Percentiles rank a stretch among this genome's conserved stretches.
Evolutionary conservation across 352 stramenopile species (phyloP).

Genomic region (Phytophthora idaei): DNA sequence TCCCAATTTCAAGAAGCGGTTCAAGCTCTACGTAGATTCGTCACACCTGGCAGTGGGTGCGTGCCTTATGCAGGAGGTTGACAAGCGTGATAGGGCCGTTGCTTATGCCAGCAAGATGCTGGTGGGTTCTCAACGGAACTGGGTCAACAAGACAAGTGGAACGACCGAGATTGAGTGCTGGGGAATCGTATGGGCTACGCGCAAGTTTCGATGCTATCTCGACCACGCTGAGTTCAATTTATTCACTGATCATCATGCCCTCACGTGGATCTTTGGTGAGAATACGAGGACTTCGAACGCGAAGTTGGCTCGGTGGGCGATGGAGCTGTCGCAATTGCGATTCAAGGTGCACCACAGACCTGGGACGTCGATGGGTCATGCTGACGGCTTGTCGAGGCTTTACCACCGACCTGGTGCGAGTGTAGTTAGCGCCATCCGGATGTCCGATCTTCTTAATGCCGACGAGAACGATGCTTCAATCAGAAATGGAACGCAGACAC

Average conservation of each 20-base stretch:
- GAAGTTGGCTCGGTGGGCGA: background rate
- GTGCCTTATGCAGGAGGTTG: background rate
- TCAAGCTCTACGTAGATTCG: background rate
- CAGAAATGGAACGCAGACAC: too few relatives aligned
- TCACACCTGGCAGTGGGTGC: background rate
- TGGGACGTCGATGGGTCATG: background rate
- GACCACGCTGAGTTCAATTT: background rate
- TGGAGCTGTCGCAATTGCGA: background rate
- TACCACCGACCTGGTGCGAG: too few relatives aligned
- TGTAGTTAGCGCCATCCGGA: background rate
- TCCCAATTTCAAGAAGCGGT: background rate
- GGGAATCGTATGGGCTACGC: constrained; percentile 1
- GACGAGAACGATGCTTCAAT: too few relatives aligned
- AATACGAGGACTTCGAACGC: background rate
- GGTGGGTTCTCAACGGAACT: background rate
- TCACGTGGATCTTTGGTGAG: background rate
- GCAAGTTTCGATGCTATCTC: background rate
- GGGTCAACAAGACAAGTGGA: background rate
- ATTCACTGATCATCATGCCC: background rate
- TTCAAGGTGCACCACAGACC: too few relatives aligned
- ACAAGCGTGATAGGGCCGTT: background rate
- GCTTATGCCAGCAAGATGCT: background rate
- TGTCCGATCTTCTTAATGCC: background rate
- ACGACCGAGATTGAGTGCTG: constrained; percentile 3
- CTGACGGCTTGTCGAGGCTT: background rate